These are phyloP conservation scores for Leccinum fallax DNA, from an alignment of 1,284 basidiomycete species.

Conservation along the genomic window DNA sequence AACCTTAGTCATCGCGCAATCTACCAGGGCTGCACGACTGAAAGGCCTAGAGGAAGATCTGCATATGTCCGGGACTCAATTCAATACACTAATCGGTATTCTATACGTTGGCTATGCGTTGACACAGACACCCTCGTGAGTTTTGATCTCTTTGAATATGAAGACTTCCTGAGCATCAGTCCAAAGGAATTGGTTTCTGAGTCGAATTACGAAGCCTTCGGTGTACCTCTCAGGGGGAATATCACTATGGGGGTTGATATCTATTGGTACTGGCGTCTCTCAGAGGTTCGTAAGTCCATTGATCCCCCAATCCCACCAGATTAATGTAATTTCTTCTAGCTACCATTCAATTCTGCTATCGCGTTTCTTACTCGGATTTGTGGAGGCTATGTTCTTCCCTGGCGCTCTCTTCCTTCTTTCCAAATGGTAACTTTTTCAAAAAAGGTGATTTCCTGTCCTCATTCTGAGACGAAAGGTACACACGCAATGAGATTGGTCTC, in stretches of 20 bases:
- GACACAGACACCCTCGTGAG: conserved; percentile 77
- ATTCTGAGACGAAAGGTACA: conserved; percentile 13
- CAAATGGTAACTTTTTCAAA: conserved; percentile 23
- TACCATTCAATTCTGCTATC: conserved; percentile 57
- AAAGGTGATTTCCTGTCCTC: not conserved
- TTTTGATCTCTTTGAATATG: not conserved
- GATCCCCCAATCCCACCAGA: not conserved
- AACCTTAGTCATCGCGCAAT: not conserved
- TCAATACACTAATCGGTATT: conserved; percentile 71
- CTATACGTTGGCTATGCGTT: conserved; percentile 80
- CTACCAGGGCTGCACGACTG: conserved; percentile 59
- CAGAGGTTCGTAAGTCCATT: conserved; percentile 7
- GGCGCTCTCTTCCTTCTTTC: conserved; percentile 51
- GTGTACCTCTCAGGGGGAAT: conserved; percentile 74
- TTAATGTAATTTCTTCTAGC: not conserved
- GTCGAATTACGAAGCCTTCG: conserved; percentile 70
- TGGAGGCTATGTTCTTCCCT: conserved; percentile 76
- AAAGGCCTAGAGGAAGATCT: conserved; percentile 75
- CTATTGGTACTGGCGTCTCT: conserved; percentile 18
- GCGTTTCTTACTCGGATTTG: conserved; percentile 71
- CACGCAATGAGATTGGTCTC: conserved; percentile 56
- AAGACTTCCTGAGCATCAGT: not conserved
- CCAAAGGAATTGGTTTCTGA: conserved; percentile 70
- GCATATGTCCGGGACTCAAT: conserved; percentile 61
- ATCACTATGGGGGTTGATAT: conserved; percentile 60